These are phyloP conservation scores for Elsinoe ampelina DNA, from an alignment of 2,329 filamentous ascomycete species.

Conservation along the genomic window DNA sequence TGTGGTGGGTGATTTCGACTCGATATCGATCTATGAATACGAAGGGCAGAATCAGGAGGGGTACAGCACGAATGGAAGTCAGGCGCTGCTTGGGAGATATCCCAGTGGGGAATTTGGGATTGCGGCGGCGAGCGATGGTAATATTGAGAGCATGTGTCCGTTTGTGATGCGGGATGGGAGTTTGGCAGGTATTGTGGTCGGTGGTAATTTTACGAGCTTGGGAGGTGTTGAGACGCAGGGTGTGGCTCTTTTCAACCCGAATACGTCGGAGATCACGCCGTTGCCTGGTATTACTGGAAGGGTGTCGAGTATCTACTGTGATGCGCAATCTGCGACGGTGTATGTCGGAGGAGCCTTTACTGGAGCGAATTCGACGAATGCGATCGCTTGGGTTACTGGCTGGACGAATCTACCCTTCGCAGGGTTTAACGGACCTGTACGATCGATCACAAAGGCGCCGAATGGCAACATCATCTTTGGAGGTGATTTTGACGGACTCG, in stretches of 20 bases:
- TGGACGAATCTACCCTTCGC: slow-evolving; percentile 81
- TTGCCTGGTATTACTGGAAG: slow-evolving; percentile 73
- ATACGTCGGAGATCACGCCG: slow-evolving; percentile 59
- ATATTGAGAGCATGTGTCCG: slow-evolving; percentile 80
- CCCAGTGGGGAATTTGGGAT: slow-evolving; percentile 77
- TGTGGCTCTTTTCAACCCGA: slow-evolving; percentile 71
- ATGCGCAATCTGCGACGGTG: slow-evolving; percentile 64
- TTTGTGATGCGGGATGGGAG: slow-evolving; percentile 59
- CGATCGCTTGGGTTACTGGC: slow-evolving; percentile 67
- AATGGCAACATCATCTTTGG: slow-evolving; percentile 87
- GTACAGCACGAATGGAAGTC: slow-evolving; percentile 64
- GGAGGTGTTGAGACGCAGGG: slow-evolving; percentile 63
- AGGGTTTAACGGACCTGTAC: slow-evolving; percentile 89
- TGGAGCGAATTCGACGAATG: slow-evolving; percentile 75
- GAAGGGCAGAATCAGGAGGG: slow-evolving; percentile 64
- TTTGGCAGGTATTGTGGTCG: slow-evolving; percentile 68
- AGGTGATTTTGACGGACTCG: slow-evolving; percentile 77
- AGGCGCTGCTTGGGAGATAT: slow-evolving; percentile 69
- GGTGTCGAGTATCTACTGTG: slow-evolving; percentile 75
- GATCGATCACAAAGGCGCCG: slow-evolving; percentile 68
- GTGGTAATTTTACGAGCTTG: slow-evolving; percentile 91
- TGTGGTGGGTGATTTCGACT: slow-evolving; percentile 80
- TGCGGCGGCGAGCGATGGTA: slow-evolving; percentile 62
- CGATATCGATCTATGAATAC: slow-evolving; percentile 82
- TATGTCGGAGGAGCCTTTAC: slow-evolving; percentile 86